Base-by-base conservation (phyloP, 2,329 filamentous ascomycete genomes). In the Phialocephala subalpina region DNA sequence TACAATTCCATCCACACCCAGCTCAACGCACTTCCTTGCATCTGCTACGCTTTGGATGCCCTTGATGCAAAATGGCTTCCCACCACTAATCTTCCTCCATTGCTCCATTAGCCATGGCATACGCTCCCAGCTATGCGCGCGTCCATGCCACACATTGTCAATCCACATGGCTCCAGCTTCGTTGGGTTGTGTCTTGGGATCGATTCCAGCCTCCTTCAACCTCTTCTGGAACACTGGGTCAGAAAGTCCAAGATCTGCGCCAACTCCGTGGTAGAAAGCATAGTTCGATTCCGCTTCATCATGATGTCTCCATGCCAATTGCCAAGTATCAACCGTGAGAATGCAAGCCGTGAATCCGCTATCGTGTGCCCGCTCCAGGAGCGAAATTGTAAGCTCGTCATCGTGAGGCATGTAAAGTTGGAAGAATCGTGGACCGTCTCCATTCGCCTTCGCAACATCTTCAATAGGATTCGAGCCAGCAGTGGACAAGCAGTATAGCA, bases 321-420 rank as follows among this genome's bases (percentile, higher is more conserved):
- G 84, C 86, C 86, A 90, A 0, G 87, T 90, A 75, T 90, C 87
- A 0, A 86, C 82, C 0, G 87, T 90, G 1, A 90, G 77, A 7
- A 90, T 84, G 62, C 84, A 84, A 0, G 82, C 88, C 2, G 82
- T 80, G 74, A 86, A 90, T 0, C 87, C 87, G 5, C 77, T 79
- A 1, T 84, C 77, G 67, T 82, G 79, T 0, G 88, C 88, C 25
- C 87, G 79, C n/a, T 79, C 78, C 1, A 90, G 78, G 18, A 90
- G 77, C 0, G 82, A 86, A 2, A 86, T 61, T 0, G 86, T 86
- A 27, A 90, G 74, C 63, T 86, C 85, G 65, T 90, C 86, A 68
- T 90, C 86, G 63, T 89, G 86, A 1, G 85, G 85, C 83, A 86
- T 84, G 74, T 90, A 90, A 0, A 90, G 79, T 74, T 90, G 88